Base-by-base conservation (phyloP, 495 filamentous ascomycete species). In the Tuber microsphaerosporum region DNA sequence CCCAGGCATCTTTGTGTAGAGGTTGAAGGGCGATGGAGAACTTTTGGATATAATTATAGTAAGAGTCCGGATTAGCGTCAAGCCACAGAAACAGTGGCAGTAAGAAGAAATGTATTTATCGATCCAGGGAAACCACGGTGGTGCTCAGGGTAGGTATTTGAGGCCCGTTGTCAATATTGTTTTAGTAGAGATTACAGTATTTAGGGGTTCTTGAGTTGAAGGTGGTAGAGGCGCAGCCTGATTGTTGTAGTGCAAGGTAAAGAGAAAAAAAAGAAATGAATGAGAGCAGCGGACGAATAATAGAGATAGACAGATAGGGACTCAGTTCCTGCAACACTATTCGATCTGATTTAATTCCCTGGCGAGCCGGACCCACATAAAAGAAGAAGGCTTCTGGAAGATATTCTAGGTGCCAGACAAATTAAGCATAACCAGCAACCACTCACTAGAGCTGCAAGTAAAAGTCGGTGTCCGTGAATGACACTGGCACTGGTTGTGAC, bases 401-500 rank as follows among this genome's bases (percentile, higher is more conserved):
- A 65, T 65, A 65, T 31, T 65, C 56, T 65, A 65, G 56, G n/a
- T 65, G 56, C 34, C 73, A 70, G 75, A 79, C 75, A 43, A 79
- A 79, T 79, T 79, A 79, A 79, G 77, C 76, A 79, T 79, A 79
- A 79, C 78, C 73, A 70, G 76, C 77, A 79, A 71, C 61, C 75
- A 71, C 56, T 61, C n/a, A 65, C 56, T 34, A 79, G 70, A 79
- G 77, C 79, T 76, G 76, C 75, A 79, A 71, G 65, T 79, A 79
- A 79, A 75, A 69, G 76, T 51, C 51, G 48, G 77, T 65, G 73
- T 73, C 71, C 72, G 76, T 79, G 77, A 79, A 73, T 79, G 76
- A 78, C 75, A 79, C 56, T 17, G 26, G 26, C 12, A 65, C 56
- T 34, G 56, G 56, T 31, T 65, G 56, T 65, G 77, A 74, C 75